These are phyloP conservation scores for Pichia sporocuriosa DNA, from an alignment of 805 yeast species.

Conservation along the genomic window DNA sequence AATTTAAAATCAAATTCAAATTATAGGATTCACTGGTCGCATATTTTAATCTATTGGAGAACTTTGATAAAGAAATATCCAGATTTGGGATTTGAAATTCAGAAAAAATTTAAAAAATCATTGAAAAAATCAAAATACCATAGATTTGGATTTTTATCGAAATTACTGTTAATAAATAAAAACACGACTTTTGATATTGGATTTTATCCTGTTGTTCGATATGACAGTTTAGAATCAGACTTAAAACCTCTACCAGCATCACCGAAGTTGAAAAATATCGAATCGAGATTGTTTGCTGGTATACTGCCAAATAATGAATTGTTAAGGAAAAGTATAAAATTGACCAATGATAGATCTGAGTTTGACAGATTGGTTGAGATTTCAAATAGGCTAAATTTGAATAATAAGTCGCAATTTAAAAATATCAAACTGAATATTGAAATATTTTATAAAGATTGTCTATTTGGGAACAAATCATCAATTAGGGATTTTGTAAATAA, in stretches of 20 bases:
- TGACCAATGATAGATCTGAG: conserved; percentile 13
- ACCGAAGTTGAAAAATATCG: conserved; percentile 19
- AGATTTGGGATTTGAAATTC: conserved; percentile 15
- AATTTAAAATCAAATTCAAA: conserved; percentile 24
- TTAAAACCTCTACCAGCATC: conserved; percentile 6
- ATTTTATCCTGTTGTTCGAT: conserved; percentile 10
- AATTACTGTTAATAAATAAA: conserved; percentile 6
- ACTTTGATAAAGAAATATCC: conserved; percentile 18
- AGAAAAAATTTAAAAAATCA: conserved; percentile 11
- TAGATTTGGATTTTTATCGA: conserved; percentile 9
- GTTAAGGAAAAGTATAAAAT: conserved; percentile 14
- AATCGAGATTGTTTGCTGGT: conserved; percentile 21
- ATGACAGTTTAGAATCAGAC: conserved; percentile 6
- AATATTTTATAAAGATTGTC: conserved; percentile 20
- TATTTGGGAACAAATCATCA: conserved; percentile 10
- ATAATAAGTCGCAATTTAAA: conserved; percentile 1
- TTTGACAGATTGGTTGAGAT: conserved; percentile 14
- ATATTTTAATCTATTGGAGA: conserved; percentile 19
- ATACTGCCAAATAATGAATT: conserved; percentile 20
- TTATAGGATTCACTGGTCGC: conserved; percentile 15
- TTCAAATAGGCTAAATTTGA: not conserved
- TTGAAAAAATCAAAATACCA: conserved; percentile 10
- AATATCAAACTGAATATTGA: conserved; percentile 16
- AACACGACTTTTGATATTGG: conserved; percentile 1
- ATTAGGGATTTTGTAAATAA: conserved; percentile 7